Conservation (phyloP, 2,329 filamentous ascomycete genomes). For the Phaeosphaeriaceae sp. region DNA sequence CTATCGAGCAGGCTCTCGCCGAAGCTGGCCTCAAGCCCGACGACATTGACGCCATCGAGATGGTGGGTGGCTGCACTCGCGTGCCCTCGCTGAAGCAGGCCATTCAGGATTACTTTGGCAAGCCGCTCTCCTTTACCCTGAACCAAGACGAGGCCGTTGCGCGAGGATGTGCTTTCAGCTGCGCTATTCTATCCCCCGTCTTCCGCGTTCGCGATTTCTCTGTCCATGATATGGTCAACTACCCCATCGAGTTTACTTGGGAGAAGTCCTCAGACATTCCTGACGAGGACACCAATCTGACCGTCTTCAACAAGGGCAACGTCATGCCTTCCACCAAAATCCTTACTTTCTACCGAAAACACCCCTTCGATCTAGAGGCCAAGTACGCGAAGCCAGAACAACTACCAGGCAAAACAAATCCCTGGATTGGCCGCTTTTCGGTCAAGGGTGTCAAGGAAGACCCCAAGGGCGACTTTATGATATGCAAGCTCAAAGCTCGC, state of each 20-base stretch:
- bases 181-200: constrained; percentile 93
- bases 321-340: constrained; percentile 99
- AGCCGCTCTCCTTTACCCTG: constrained; percentile 90
- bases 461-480: constrained; percentile 96
- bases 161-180: constrained; percentile 95
- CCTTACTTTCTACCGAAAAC: constrained; percentile 98
- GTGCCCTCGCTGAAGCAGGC: constrained; percentile 90
- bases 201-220: constrained; percentile 99
- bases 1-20: constrained; percentile 90
- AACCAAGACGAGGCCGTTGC: constrained; percentile 98
- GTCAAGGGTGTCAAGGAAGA: constrained; percentile 97
- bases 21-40: constrained; percentile 90
- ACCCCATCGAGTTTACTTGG: constrained; percentile 98
- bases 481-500: constrained; percentile 98
- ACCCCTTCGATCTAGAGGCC: constrained; percentile 94
- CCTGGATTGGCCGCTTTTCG: constrained; percentile 97
- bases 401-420: constrained; percentile 86
- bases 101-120: constrained; percentile 88
- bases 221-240: constrained; percentile 96
- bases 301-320: constrained; percentile 97
- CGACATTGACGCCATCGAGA: constrained; percentile 91
- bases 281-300: constrained; percentile 96
- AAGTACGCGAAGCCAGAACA: constrained; percentile 86
- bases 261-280: constrained; percentile 98
- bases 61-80: constrained; percentile 94